These are phyloP conservation scores for Dianthus caryophyllus DNA, from an alignment of 148 eudicot genomes.

Conservation along the genomic window DNA sequence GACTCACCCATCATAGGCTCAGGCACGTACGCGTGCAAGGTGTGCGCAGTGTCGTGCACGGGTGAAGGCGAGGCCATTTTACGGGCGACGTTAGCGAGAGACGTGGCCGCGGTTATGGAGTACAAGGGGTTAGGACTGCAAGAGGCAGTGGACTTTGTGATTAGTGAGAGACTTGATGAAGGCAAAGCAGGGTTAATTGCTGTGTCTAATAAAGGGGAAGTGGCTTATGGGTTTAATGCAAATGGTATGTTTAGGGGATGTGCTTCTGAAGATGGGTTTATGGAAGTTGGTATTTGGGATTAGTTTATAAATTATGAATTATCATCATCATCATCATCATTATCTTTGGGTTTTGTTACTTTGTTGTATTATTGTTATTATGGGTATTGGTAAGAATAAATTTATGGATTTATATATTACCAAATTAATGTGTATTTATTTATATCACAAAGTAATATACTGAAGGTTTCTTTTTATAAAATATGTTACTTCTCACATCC, in stretches of 20 bases:
- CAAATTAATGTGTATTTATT: too few species aligned
- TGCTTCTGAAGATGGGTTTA: slow-evolving; percentile 73
- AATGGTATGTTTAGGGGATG: slow-evolving; percentile 85
- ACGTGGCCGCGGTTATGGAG: slow-evolving; percentile 93
- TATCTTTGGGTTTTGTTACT: too few species aligned
- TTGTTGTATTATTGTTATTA: too few species aligned
- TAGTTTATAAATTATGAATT: background rate
- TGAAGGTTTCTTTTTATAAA: too few species aligned
- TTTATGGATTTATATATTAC: too few species aligned
- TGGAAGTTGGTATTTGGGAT: slow-evolving; percentile 83
- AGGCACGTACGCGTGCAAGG: slow-evolving; percentile 72
- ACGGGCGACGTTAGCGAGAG: slow-evolving; percentile 73
- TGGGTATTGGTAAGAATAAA: too few species aligned
- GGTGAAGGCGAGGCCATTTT: slow-evolving; percentile 94
- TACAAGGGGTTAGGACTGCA: slow-evolving; percentile 68
- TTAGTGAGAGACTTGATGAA: slow-evolving; percentile 57
- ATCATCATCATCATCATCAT: too few species aligned
- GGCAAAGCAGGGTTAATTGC: slow-evolving; percentile 86
- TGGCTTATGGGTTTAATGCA: slow-evolving; percentile 70
- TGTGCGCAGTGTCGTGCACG: slow-evolving; percentile 82
- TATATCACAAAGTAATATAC: too few species aligned
- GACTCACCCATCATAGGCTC: slow-evolving; percentile 83
- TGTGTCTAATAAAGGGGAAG: slow-evolving; percentile 66
- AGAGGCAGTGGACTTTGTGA: slow-evolving; percentile 83
- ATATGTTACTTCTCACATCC: too few species aligned